Percentiles rank a stretch among this genome's conserved stretches.
These are phyloP conservation scores for Cicer cuneatum DNA, from an alignment of 306 rosid genomes.

Conservation along the genomic window DNA sequence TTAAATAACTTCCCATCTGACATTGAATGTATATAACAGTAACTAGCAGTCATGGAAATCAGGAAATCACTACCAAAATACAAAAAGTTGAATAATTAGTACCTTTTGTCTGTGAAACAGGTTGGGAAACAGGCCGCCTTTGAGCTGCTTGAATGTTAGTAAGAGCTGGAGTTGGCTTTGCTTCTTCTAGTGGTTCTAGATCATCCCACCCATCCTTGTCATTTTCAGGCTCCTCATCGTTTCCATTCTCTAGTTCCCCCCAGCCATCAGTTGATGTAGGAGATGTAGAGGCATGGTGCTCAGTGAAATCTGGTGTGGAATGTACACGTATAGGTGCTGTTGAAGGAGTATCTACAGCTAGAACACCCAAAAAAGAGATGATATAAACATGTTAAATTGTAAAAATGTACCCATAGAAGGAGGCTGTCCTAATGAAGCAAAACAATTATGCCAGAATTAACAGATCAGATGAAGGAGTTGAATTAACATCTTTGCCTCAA, in stretches of 20 bases:
- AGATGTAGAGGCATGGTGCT: conserved; percentile 69
- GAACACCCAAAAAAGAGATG: conserved; percentile 43
- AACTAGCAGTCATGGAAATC: conserved; percentile 31
- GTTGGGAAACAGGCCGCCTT: conserved; percentile 80
- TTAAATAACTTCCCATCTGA: conserved; percentile 30
- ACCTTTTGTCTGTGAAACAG: conserved; percentile 75
- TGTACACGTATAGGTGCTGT: conserved; percentile 62
- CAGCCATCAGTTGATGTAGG: conserved; percentile 98
- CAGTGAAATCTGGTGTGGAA: conserved; percentile 72
- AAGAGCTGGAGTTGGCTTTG: conserved; percentile 72
- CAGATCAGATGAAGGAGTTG: conserved; percentile 16
- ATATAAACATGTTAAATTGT: conserved; percentile 29
- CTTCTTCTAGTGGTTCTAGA: conserved; percentile 86
- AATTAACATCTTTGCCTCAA: conserved; percentile 7
- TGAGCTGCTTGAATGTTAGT: conserved; percentile 95
- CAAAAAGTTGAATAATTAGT: conserved; percentile 39
- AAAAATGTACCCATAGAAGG: conserved; percentile 1
- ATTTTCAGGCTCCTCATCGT: conserved; percentile 63
- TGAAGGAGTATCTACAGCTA: conserved; percentile 69
- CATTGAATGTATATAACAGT: conserved; percentile 17
- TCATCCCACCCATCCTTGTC: conserved; percentile 99
- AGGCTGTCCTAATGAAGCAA: not conserved
- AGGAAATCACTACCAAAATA: conserved; percentile 25
- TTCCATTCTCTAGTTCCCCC: conserved; percentile 96
- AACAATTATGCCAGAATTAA: conserved; percentile 32